A percentile compares a stretch with the other conserved stretches of the same genome.
These are phyloP conservation scores for Penicillium sp. DNA, from an alignment of 2,329 filamentous ascomycete genomes.

Conservation along the genomic window DNA sequence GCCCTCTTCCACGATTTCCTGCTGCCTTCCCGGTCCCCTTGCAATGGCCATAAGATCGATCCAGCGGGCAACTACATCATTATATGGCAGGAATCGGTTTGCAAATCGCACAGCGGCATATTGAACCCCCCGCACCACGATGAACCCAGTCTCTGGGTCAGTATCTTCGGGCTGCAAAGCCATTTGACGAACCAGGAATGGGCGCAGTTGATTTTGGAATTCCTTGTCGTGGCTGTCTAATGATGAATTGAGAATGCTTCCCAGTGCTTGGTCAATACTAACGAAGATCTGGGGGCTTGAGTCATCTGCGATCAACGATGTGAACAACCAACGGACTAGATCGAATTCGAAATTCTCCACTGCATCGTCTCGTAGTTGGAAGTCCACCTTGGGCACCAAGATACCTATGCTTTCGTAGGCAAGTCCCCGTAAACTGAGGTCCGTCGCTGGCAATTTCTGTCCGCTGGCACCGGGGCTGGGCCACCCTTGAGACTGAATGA, in stretches of 20 bases:
- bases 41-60: slow-evolving; percentile 83
- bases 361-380: slow-evolving; percentile 29
- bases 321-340: slow-evolving; percentile 77
- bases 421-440: slow-evolving; percentile 71
- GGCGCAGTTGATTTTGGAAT: slow-evolving; percentile 51
- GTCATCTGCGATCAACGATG: slow-evolving; percentile 78
- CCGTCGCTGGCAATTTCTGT: slow-evolving; percentile 62
- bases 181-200: slow-evolving; percentile 72
- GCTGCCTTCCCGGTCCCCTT: slow-evolving; percentile 65
- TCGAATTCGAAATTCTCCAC: slow-evolving; percentile 53
- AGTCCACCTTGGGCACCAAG: slow-evolving; percentile 60
- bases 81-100: slow-evolving; percentile 82
- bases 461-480: slow-evolving; percentile 61
- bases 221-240: slow-evolving; percentile 48
- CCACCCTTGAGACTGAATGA: slow-evolving; percentile 83
- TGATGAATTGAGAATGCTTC: slow-evolving; percentile 71
- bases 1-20: slow-evolving; percentile 87
- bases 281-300: slow-evolving; percentile 75
- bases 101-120: slow-evolving; percentile 87
- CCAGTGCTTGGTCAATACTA: slow-evolving; percentile 87
- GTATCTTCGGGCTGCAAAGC: slow-evolving; percentile 49
- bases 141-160: slow-evolving; percentile 42
- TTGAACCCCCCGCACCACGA: slow-evolving; percentile 71
- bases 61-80: slow-evolving; percentile 80
- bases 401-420: slow-evolving; percentile 92